A percentile compares a stretch with the other conserved stretches of the same genome.
phyloP scores from a whole-genome alignment of 345 rosid genomes.

The Anacardium occidentale region DNA sequence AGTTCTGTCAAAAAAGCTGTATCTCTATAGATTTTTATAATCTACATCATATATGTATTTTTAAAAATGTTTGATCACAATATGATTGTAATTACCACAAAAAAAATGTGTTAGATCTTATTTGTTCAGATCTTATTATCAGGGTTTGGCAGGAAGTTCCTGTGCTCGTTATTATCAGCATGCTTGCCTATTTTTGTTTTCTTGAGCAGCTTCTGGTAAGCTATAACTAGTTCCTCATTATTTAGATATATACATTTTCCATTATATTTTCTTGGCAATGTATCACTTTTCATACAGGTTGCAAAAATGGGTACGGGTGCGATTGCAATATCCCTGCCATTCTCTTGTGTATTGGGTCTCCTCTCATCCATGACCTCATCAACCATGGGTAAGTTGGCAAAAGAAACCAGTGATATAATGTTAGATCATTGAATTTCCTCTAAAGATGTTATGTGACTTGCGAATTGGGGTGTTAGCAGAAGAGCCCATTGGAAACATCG shows the following conservation, averaged over 20 bases:
- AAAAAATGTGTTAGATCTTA: constrained; percentile 11
- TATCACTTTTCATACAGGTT: constrained; percentile 45
- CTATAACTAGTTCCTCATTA: background rate
- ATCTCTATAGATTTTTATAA: background rate
- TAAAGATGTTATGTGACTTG: background rate
- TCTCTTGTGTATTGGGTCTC: constrained; percentile 83
- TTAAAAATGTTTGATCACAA: background rate
- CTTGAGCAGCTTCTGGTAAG: constrained; percentile 92
- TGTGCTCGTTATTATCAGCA: constrained; percentile 75
- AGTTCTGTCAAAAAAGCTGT: background rate
- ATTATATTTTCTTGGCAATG: background rate
- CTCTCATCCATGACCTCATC: constrained; percentile 81
- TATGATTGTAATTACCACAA: background rate
- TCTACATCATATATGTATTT: background rate
- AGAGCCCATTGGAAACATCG: background rate
- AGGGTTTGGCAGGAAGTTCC: constrained; percentile 97
- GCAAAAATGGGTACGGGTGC: constrained; percentile 77
- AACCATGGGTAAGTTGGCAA: constrained; percentile 72
- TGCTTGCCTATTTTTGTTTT: constrained; percentile 90
- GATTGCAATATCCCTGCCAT: constrained; percentile 86
- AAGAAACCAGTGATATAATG: background rate
- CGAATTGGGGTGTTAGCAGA: background rate
- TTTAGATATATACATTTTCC: constrained; percentile 4
- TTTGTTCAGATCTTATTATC: constrained; percentile 19
- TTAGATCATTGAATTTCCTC: background rate